Base-by-base conservation (phyloP, 2,329 filamentous ascomycete genomes). In the Stemphylium lycopersici region DNA sequence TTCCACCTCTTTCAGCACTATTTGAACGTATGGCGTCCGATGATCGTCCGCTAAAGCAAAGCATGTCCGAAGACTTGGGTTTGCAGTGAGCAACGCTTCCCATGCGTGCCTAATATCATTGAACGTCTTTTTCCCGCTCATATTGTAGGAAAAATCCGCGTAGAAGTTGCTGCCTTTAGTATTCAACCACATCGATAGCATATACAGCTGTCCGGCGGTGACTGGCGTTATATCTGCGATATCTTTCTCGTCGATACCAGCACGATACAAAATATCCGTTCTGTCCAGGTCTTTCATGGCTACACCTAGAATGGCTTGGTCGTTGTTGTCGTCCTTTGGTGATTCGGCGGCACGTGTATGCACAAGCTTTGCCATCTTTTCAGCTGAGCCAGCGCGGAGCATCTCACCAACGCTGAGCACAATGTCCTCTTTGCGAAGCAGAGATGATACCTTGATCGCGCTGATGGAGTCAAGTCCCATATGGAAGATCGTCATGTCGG, bases 381-480 rank as follows among this genome's bases (percentile, higher is more conserved):
- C 68, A 18, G 96, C 80, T 0, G 85, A 91, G 3, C 82, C 79
- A 1, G 87, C 85, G 55, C 79, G 84, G 2, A 96, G 77, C 65
- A 96, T 84, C 34, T 90, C 84, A 37, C 89, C 87, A 3, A 93
- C 89, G 31, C 82, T 81, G 1, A 96, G 72, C 11, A 77, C 74
- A 6, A 96, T 74, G 0, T 81, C 84, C 37, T 81, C 76, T 61
- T 84, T 89, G 37, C 85, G 86, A 3, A 97, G 78, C 6, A 92
- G 78, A 0, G 88, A 83, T 7, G 87, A 86, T 3, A 92, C 86
- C 67, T 95, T 96, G 77, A 97, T 95, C 1, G 91, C 89, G 59
- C 88, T 93, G 72, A 97, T 96, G 0, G 93, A 97, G 71, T 97
- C 93, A 1, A 97, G 84, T 0, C 93, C 93, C 1, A 97, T 81